These are phyloP conservation scores for Cyberlindnera suaveolens DNA, from an alignment of 805 yeast genomes.

Conservation along the genomic window DNA sequence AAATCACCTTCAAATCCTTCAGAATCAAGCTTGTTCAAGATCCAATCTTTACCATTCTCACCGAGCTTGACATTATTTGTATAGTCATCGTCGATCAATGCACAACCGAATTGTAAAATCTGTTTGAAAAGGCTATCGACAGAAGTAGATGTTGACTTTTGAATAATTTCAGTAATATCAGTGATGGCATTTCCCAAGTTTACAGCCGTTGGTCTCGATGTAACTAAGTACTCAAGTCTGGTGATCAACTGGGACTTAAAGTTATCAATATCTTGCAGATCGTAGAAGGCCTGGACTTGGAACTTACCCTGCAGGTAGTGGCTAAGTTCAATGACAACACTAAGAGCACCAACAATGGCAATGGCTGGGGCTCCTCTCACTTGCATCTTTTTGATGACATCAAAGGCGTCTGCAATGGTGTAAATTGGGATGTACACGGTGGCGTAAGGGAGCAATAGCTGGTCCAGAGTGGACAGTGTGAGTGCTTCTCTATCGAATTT, in stretches of 20 bases:
- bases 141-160: slow-evolving; percentile 21
- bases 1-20: slow-evolving; percentile 58
- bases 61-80: slow-evolving; percentile 77
- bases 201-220: slow-evolving; percentile 94
- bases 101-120: slow-evolving; percentile 40
- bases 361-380: slow-evolving; percentile 99
- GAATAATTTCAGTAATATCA: slow-evolving; percentile 29
- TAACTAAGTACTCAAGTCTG: slow-evolving; percentile 58
- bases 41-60: slow-evolving; percentile 69
- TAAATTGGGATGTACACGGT: slow-evolving; percentile 59
- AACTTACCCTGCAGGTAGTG: slow-evolving; percentile 25
- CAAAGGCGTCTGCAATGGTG: slow-evolving; percentile 68
- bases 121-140: slow-evolving; percentile 25
- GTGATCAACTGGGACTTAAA: slow-evolving; percentile 34
- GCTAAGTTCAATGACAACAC: slow-evolving; percentile 68
- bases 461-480: slow-evolving; percentile 66
- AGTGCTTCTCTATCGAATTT: slow-evolving; percentile 44
- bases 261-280: slow-evolving; percentile 23
- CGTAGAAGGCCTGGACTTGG: slow-evolving; percentile 26
- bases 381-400: slow-evolving; percentile 84
- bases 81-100: slow-evolving; percentile 69
- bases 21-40: slow-evolving; percentile 36
- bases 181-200: slow-evolving; percentile 68
- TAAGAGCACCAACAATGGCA: slow-evolving; percentile 87
- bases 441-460: slow-evolving; percentile 73